phyloP scores from a whole-genome alignment of 371 early-diverging fungal genomes.

The Zychaea mexicana region DNA sequence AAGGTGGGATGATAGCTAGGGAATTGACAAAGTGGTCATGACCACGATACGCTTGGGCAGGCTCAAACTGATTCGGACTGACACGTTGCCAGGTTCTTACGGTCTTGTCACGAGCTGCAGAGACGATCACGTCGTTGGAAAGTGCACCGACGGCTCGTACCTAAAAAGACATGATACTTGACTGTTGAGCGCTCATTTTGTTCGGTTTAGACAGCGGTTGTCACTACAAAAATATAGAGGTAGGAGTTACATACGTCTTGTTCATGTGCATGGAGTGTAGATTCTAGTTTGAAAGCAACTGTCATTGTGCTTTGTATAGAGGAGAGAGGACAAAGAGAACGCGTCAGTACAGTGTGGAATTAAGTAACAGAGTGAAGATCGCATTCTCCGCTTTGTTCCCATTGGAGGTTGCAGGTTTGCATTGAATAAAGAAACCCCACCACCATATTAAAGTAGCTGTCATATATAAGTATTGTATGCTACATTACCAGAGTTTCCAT shows the following conservation, averaged over 20 bases:
- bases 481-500: too few species aligned
- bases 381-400: background rate
- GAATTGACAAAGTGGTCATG: conserved; percentile 87
- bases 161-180: too few species aligned
- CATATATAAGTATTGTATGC: too few species aligned
- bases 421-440: too few species aligned
- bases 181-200: too few species aligned
- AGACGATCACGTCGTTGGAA: conserved; percentile 65
- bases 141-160: conserved; percentile 73
- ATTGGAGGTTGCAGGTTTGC: background rate
- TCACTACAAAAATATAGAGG: background rate
- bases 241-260: conserved; percentile 31
- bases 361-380: background rate
- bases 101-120: conserved; percentile 82
- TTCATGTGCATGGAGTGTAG: conserved; percentile 27
- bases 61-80: conserved; percentile 49
- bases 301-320: conserved; percentile 6
- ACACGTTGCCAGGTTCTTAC: conserved; percentile 66
- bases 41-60: conserved; percentile 58
- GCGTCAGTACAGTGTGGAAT: background rate
- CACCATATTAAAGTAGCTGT: too few species aligned
- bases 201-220: background rate
- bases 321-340: background rate
- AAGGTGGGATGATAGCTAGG: conserved; percentile 65
- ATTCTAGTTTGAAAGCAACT: conserved; percentile 12